Evolutionary conservation across 2,329 filamentous ascomycete genomes (phyloP).

Genomic region (Pseudogymnoascus sp.): DNA sequence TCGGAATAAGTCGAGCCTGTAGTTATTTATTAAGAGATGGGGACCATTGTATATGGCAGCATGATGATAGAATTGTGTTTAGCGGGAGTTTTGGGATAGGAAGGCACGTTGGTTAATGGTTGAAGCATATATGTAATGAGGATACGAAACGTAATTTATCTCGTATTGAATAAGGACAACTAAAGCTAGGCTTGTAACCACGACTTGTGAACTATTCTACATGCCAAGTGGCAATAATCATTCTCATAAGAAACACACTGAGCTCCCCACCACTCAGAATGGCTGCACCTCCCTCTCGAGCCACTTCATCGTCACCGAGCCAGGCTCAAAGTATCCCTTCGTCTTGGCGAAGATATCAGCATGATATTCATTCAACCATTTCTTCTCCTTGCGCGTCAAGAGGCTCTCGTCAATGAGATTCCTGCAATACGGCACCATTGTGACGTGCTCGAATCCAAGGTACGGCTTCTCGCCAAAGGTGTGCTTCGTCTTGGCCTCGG

Average conservation of each 20-base stretch:
- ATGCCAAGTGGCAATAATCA: background rate
- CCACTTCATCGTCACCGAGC: slow-evolving; percentile 68
- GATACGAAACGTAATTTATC: slow-evolving; percentile 2
- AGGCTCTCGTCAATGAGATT: slow-evolving; percentile 73
- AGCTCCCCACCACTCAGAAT: slow-evolving; percentile 19
- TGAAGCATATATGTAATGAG: background rate
- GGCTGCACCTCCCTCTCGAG: slow-evolving; percentile 77
- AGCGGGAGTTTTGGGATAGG: background rate
- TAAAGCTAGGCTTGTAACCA: background rate
- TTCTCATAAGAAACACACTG: background rate
- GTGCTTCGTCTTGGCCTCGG: slow-evolving; percentile 77
- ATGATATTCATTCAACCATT: slow-evolving; percentile 85
- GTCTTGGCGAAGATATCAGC: slow-evolving; percentile 76
- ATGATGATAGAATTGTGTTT: slow-evolving; percentile 3
- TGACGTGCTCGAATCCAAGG: slow-evolving; percentile 92
- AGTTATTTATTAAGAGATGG: background rate
- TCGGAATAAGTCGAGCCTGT: background rate
- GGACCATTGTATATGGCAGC: background rate
- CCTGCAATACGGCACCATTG: slow-evolving; percentile 89
- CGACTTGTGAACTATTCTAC: slow-evolving; percentile 1
- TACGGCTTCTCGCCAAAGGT: slow-evolving; percentile 91
- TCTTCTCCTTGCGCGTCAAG: slow-evolving; percentile 64
- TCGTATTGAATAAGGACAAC: slow-evolving; percentile 1
- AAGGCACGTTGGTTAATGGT: background rate
- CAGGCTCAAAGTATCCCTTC: slow-evolving; percentile 63